Conservation (phyloP, 768 basidiomycete genomes). For the Russula foetens region DNA sequence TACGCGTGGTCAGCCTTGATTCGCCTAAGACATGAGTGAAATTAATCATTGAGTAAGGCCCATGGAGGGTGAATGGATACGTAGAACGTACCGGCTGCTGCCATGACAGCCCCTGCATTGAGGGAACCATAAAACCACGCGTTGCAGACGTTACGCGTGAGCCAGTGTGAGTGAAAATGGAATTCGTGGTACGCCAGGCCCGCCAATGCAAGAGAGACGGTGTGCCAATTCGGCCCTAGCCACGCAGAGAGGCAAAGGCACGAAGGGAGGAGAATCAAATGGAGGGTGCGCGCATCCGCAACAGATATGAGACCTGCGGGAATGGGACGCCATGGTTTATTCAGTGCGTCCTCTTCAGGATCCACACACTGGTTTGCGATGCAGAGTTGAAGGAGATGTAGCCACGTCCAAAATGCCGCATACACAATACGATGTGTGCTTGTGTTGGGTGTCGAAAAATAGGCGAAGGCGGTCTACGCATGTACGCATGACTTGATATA, state of each 20-base stretch:
- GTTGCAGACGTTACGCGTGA: constrained; percentile 17
- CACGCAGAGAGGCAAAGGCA: constrained; percentile 16
- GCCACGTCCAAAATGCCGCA: constrained; percentile 23
- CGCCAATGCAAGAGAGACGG: constrained; percentile 13
- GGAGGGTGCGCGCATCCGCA: constrained; percentile 9
- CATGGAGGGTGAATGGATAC: too few species aligned
- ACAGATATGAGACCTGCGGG: constrained; percentile 22
- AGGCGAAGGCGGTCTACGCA: constrained; percentile 8
- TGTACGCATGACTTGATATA: not conserved
- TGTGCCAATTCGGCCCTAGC: not conserved
- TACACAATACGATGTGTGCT: not conserved
- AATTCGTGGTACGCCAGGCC: constrained; percentile 22
- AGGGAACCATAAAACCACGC: constrained; percentile 17
- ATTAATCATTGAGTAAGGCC: too few species aligned
- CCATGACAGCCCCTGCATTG: constrained; percentile 22
- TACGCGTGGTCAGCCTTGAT: not conserved
- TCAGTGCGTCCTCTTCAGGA: constrained; percentile 22
- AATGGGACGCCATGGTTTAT: constrained; percentile 23
- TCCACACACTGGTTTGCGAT: constrained; percentile 23
- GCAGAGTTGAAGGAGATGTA: constrained; percentile 27
- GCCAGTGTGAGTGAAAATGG: constrained; percentile 15
- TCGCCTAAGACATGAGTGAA: not conserved
- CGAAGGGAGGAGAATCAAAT: constrained; percentile 20
- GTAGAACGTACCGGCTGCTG: not conserved
- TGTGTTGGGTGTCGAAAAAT: not conserved